Evolutionary conservation across 2,329 filamentous ascomycete species (phyloP), one percentile per base, ranked within the genome.

Genomic region (Hypocrella siamensis): DNA sequence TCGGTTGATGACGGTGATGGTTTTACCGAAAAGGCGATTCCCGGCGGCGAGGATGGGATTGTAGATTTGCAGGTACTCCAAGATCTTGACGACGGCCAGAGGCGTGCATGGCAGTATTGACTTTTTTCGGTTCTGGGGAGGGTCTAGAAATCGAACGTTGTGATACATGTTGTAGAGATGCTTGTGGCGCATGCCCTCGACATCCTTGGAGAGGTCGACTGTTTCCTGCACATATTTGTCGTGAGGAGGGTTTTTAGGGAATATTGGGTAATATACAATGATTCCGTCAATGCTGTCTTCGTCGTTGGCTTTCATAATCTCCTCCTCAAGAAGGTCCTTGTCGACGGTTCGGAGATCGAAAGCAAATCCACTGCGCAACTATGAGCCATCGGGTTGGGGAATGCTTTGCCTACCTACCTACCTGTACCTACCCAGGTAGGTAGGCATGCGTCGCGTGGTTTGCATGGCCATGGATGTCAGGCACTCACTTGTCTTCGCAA

Each of bases 81-180:
- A 69, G 43, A 96, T 92, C 67, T 98, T 98, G 63, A 96, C 82
- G 37, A 93, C 79, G 17, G 90, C 90, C 17, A 98, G 70, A 12
- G 90, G 90, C 3, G 90, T 98, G 65, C 90, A 98, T 5, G 90
- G 90, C 32, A 98, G 63, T 42, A 96, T 83, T 30, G 79, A 92
- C 63, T 98, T 96, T 54, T 83, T 81, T 36, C 63, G 66, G 54
- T 84, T 81, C 27, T 66, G 56, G 4, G 79, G 78, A 17, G 75
- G 63, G 57, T 98, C 90, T 35, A 98, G 67, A 63, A 86, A 96
- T 42, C 90, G 83, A 46, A 93, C 74, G 61, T 98, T 98, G 65
- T 94, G 82, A 61, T 96, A 98, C 86, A 98, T 94, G 69, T 98
- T 98, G 71, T 88, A 86, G 49, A 96, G 79, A 60, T 96, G 86